phyloP scores from a whole-genome alignment of 768 basidiomycete genomes.

The Psilocybe cubensis region DNA sequence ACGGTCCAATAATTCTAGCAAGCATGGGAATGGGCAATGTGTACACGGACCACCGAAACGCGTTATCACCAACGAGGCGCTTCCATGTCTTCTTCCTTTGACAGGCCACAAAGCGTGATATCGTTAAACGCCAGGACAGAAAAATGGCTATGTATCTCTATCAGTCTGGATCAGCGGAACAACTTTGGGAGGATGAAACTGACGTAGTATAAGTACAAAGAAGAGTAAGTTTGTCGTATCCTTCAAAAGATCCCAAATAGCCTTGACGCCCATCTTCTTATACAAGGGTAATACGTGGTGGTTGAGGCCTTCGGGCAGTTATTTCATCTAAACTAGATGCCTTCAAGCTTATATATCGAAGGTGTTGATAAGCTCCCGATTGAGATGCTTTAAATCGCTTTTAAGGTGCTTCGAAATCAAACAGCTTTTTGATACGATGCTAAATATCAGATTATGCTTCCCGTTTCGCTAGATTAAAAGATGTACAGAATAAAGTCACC shows the following conservation, averaged over 20 bases:
- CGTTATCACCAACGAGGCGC: conserved; percentile 11
- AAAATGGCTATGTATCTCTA: not conserved
- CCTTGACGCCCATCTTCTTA: not conserved
- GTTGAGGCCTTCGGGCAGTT: conserved; percentile 3
- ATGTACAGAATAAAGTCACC: not conserved
- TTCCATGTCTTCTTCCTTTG: conserved; percentile 14
- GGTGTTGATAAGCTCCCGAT: not conserved
- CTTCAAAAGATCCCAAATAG: conserved; percentile 1
- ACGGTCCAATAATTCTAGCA: conserved; percentile 1
- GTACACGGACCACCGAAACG: conserved; percentile 12
- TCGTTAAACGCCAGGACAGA: not conserved
- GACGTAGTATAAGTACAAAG: conserved; percentile 6
- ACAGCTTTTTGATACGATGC: not conserved
- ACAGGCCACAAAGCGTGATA: not conserved
- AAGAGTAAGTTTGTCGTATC: not conserved
- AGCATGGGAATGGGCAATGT: conserved; percentile 8
- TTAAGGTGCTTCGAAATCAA: conserved; percentile 6
- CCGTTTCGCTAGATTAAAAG: not conserved
- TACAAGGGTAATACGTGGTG: not conserved
- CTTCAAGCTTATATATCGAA: conserved; percentile 5
- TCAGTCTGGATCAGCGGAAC: not conserved
- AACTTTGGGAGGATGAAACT: not conserved
- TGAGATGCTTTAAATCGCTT: not conserved
- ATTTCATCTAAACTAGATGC: conserved; percentile 4
- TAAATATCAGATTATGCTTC: not conserved